phyloP scores from a whole-genome alignment of 2,329 filamentous ascomycete genomes.

The Ascocoryne sarcoides region DNA sequence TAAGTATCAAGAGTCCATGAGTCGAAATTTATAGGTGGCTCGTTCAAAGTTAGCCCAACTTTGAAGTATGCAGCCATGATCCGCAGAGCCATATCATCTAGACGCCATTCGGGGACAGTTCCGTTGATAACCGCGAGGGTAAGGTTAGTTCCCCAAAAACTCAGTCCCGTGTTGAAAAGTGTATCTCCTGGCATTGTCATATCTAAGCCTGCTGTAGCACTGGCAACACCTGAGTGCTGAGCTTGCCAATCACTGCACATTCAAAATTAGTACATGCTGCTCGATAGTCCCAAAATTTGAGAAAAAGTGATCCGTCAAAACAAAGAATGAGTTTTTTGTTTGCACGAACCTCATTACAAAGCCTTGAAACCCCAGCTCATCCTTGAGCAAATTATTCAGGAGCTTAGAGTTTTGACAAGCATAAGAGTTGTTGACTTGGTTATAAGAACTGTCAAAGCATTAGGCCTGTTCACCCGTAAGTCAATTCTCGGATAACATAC shows the following conservation, averaged over 20 bases:
- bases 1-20: constrained; percentile 77
- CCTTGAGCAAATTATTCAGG: constrained; percentile 71
- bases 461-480: background rate
- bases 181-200: constrained; percentile 89
- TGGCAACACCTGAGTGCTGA: constrained; percentile 59
- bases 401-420: constrained; percentile 68
- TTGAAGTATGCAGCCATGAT: constrained; percentile 67
- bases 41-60: constrained; percentile 44
- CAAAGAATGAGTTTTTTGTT: no score
- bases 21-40: constrained; percentile 64
- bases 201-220: constrained; percentile 65
- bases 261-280: no score
- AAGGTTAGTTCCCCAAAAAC: constrained; percentile 71
- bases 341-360: constrained; percentile 52
- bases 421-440: constrained; percentile 59
- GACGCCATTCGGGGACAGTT: constrained; percentile 74
- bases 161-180: constrained; percentile 57
- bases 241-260: constrained; percentile 71
- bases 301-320: no score
- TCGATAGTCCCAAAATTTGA: no score
- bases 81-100: constrained; percentile 88
- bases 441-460: constrained; percentile 43
- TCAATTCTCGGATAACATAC: constrained; percentile 30
- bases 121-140: constrained; percentile 84
- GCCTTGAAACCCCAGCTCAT: constrained; percentile 74